Percentiles rank a stretch among this genome's conserved stretches.
phyloP scores from a whole-genome alignment of 345 rosid genomes.

The Ailanthus altissimus region DNA sequence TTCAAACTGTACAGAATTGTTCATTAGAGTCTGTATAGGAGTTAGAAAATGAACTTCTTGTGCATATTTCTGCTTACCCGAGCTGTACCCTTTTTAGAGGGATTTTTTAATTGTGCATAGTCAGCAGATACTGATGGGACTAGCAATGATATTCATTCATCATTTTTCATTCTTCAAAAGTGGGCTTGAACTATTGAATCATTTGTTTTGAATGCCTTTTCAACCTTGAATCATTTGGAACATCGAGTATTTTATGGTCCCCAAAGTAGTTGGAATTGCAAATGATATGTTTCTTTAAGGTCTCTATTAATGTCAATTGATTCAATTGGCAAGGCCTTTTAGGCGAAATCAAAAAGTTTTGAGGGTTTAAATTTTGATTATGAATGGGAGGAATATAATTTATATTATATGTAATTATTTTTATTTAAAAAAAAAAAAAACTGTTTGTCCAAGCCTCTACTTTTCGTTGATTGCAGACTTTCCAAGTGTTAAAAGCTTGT shows the following conservation, averaged over 20 bases:
- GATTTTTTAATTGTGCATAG: conserved; percentile 24
- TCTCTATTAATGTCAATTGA: neutral
- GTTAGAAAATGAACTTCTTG: conserved; percentile 15
- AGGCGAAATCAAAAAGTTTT: too few species aligned
- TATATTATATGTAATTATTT: too few species aligned
- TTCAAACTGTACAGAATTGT: conserved; percentile 37
- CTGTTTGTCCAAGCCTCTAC: too few species aligned
- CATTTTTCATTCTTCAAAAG: conserved; percentile 14
- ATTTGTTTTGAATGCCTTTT: too few species aligned
- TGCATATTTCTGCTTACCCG: neutral
- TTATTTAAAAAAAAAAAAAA: too few species aligned
- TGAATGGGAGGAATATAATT: too few species aligned
- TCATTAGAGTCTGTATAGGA: conserved; percentile 30
- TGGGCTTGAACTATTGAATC: neutral
- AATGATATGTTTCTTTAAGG: neutral
- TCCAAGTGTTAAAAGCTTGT: too few species aligned
- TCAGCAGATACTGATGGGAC: neutral
- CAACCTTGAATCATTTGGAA: neutral
- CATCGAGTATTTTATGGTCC: neutral
- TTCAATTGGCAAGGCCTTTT: too few species aligned
- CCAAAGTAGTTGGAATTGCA: neutral
- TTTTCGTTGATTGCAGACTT: too few species aligned
- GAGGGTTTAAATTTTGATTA: too few species aligned
- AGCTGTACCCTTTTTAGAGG: conserved; percentile 1
- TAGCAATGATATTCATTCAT: conserved; percentile 20